These are phyloP conservation scores for Ganoderma sinense DNA, from an alignment of 1,284 basidiomycete genomes.

Conservation along the genomic window DNA sequence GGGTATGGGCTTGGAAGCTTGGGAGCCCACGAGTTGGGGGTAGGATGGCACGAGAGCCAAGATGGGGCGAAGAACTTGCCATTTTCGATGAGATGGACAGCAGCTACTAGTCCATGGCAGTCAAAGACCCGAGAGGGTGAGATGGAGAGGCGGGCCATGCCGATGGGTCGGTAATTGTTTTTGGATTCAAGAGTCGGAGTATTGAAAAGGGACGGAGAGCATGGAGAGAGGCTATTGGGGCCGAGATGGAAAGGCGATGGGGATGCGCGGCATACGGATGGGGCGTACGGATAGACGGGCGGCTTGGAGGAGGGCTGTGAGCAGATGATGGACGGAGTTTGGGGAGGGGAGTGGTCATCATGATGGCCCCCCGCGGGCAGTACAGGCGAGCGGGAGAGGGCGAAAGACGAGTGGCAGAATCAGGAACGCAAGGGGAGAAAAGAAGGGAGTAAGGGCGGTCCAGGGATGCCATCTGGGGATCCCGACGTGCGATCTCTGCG, in stretches of 20 bases:
- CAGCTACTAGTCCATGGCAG: not conserved
- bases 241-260: not conserved
- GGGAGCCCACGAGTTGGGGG: not conserved
- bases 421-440: constrained; percentile 10
- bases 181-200: not conserved
- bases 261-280: not conserved
- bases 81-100: not conserved
- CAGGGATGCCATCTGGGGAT: constrained; percentile 11
- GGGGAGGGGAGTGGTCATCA: constrained; percentile 1
- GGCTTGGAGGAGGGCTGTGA: constrained; percentile 6
- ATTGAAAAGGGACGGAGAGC: not conserved
- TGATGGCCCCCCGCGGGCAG: not conserved
- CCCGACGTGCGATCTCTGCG: constrained; percentile 2
- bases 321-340: constrained; percentile 4
- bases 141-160: not conserved
- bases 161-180: not conserved
- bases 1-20: not conserved
- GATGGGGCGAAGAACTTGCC: not conserved
- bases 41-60: not conserved
- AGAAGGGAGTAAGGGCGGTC: not conserved
- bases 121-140: not conserved
- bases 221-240: not conserved
- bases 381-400: constrained; percentile 3
- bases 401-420: not conserved
- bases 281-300: not conserved